Base-by-base conservation (phyloP, 305 asterid species). In the Rubia tinctorum region DNA sequence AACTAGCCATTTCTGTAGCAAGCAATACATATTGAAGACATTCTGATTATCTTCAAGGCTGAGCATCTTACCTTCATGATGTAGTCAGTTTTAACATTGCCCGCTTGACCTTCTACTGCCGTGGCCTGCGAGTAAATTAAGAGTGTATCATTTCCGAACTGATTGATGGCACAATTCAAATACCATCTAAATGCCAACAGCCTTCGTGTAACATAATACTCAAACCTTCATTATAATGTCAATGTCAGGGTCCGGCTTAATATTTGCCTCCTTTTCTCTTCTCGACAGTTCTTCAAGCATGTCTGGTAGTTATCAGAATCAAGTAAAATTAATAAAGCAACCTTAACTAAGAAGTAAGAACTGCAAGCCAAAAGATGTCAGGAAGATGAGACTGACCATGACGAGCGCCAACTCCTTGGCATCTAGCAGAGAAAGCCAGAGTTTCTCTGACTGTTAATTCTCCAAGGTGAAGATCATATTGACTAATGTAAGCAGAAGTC, bases 401-500 rank as follows among this genome's bases (percentile, higher is more conserved):
- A 37, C 81, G 77, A 12, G 73, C 18, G 34, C 81, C 81, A 47
- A 77, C 77, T 20, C 81, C 81, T 69, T 77, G 81, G 40, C 81
- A 77, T 73, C 81, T 73, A 30, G 77, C 77, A 15, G 81, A 77
- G 60, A 77, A 73, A 12, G 77, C 81, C 51, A 77, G 20, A 8
- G 81, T 77, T 73, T 77, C 81, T 44, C 81, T 73, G 10, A 77
- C 81, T 2, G 77, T 77, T 22, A 77, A 17, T 77, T 77, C 81
- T 73, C 81, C 77, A 20, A 77, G 30, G 49, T 71, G 80, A 71
- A 77, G 76, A 71, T 93, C 98, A 27, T 86, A 80, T 55, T 93
- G 97, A 59, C 98, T 93, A 45, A 89, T 88, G 44, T 91, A 93
- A 10, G 97, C 92, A 67, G 97, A 87, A 49, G 93, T 89, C 75